Base-by-base conservation (phyloP, 495 filamentous ascomycete species). In the Aspergillus cristatus region DNA sequence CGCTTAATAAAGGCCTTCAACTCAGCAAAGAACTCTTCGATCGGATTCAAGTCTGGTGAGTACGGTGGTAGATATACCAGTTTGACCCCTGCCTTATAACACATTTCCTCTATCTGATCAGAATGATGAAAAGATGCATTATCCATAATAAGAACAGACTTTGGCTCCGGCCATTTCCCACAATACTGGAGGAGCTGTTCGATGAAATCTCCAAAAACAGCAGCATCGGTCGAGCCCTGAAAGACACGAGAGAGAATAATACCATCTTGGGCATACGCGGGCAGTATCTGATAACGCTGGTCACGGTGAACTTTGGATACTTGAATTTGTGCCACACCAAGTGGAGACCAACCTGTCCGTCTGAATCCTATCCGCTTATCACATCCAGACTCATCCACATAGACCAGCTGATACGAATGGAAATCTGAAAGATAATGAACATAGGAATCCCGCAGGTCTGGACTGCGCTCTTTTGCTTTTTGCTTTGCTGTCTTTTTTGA, bases 101-200 rank as follows among this genome's bases (percentile, higher is more conserved):
- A 67, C 41, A 61, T 45, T 33, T 60, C 41, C 36, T 54, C 37
- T 16, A 63, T 51, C 32, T 47, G 26, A 15, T 54, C 45, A 15
- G 35, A 53, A 36, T 51, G 45, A 40, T 63, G 46, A 38, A 63
- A 55, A 13, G 55, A 60, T 16, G 51, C 53, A 50, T 65, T 63
- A n/a, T n/a, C n/a, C n/a, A n/a, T n/a, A n/a, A n/a, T n/a, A n/a
- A n/a, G n/a, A n/a, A n/a, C n/a, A n/a, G 50, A 68, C 20, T 55
- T 60, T 20, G 47, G 60, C 40, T 57, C 50, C 10, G 52, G 61
- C 46, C 39, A 67, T 45, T 26, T 53, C 29, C 47, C 42, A 34
- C 42, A 58, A 30, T 60, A 40, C 17, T 30, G n/a, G n/a, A n/a
- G 48, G 8, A 55, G 45, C 45, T 64, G 39, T 38, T 68, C 53